These are phyloP conservation scores for Diutina ranongensis DNA, from an alignment of 1,139 yeast genomes.

Conservation along the genomic window DNA sequence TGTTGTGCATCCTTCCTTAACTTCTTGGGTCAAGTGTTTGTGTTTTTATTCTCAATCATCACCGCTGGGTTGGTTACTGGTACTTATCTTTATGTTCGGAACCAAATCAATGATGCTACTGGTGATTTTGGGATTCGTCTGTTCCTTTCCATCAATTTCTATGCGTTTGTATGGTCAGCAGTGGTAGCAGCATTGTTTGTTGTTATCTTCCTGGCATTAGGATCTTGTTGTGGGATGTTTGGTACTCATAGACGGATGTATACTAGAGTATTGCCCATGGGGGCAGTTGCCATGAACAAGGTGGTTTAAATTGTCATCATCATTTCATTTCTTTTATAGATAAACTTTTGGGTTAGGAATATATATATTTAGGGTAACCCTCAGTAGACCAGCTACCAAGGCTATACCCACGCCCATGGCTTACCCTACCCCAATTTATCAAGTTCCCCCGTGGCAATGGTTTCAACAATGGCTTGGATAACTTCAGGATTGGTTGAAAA, in stretches of 20 bases:
- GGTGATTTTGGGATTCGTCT: constrained; percentile 24
- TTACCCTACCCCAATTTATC: neutral
- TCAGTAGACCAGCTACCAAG: neutral
- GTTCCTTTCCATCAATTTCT: constrained; percentile 28
- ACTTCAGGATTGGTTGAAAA: constrained; percentile 11
- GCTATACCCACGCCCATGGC: too few relatives aligned
- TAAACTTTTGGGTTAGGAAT: neutral
- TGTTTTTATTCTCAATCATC: constrained; percentile 22
- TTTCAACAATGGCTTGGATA: neutral
- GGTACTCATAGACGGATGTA: constrained; percentile 5
- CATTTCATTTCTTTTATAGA: neutral
- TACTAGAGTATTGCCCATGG: neutral
- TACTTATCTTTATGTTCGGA: constrained; percentile 19
- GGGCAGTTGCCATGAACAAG: neutral
- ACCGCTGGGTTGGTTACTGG: constrained; percentile 28
- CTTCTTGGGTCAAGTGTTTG: constrained; percentile 22
- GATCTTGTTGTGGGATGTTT: constrained; percentile 2
- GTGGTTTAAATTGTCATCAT: neutral
- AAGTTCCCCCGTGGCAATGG: neutral
- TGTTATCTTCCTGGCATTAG: constrained; percentile 1
- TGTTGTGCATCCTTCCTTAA: constrained; percentile 30
- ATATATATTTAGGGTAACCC: neutral
- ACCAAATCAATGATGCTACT: constrained; percentile 21
- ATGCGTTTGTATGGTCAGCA: constrained; percentile 18
- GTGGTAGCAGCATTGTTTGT: neutral